Evolutionary conservation across 164 flowering plant species (phyloP).

Genomic region (Nymphaea colorata): DNA sequence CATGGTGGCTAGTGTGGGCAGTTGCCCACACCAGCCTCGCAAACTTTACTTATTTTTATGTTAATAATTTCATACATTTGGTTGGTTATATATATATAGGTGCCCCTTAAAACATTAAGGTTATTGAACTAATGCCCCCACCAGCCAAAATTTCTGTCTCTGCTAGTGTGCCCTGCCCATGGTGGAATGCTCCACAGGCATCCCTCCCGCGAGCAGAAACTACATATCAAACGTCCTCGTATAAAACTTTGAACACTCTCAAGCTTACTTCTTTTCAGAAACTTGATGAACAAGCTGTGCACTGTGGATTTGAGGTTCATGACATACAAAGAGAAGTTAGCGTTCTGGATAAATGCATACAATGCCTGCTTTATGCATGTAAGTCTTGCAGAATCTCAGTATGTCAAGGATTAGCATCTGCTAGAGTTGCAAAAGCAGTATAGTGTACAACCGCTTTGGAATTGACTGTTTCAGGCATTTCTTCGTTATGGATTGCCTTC

Average conservation of each 20-base stretch:
- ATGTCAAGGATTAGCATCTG: neutral
- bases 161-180: neutral
- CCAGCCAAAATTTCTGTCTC: neutral
- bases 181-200: neutral
- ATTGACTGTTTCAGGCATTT: slow-evolving; percentile 51
- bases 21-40: neutral
- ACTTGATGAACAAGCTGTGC: slow-evolving; percentile 1
- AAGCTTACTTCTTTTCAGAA: neutral
- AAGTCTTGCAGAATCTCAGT: neutral
- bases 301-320: slow-evolving; percentile 3
- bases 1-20: neutral
- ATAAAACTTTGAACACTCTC: neutral
- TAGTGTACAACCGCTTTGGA: neutral
- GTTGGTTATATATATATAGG: neutral
- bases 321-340: slow-evolving; percentile 8
- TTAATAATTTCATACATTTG: neutral
- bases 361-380: slow-evolving; percentile 8
- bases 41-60: no score
- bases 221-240: neutral
- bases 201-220: neutral
- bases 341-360: slow-evolving; percentile 6
- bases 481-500: slow-evolving; percentile 84
- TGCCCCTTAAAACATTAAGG: neutral
- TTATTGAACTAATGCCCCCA: no score
- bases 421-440: neutral